phyloP scores from a whole-genome alignment of 2,329 filamentous ascomycete genomes.

The Fusarium mundagurra region DNA sequence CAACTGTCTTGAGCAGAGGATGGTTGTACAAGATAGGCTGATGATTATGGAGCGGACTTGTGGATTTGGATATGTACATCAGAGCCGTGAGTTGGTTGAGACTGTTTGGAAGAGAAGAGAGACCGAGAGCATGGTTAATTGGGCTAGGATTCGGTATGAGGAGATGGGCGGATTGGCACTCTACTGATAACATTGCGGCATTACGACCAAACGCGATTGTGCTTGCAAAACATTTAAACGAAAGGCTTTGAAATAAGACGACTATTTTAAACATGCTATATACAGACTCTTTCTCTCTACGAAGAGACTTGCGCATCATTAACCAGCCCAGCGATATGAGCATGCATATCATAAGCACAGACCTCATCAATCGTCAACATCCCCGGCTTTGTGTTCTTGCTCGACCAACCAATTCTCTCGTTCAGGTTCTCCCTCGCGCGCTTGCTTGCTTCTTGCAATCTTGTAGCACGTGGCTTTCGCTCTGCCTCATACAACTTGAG shows the following conservation, averaged over 20 bases:
- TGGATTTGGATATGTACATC: slow-evolving; percentile 4
- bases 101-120: slow-evolving; percentile 15
- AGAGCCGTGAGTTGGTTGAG: slow-evolving; percentile 7
- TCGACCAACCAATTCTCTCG: slow-evolving; percentile 20
- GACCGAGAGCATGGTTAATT: slow-evolving; percentile 3
- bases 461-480: slow-evolving; percentile 8
- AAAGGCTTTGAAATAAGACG: background rate
- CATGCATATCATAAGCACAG: slow-evolving; percentile 59
- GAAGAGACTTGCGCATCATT: background rate
- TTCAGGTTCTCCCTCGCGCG: slow-evolving; percentile 19
- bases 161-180: slow-evolving; percentile 11
- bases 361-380: slow-evolving; percentile 73
- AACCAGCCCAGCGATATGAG: slow-evolving; percentile 31
- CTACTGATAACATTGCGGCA: background rate
- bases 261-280: background rate
- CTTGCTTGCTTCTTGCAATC: slow-evolving; percentile 10
- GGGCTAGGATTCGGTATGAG: slow-evolving; percentile 11
- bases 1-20: background rate
- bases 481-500: slow-evolving; percentile 9
- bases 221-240: background rate
- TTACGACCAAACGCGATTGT: too few species aligned
- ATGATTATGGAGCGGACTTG: slow-evolving; percentile 12
- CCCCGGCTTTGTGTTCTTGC: slow-evolving; percentile 58
- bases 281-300: background rate
- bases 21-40: background rate